These are phyloP conservation scores for Monilinia vaccinii-corymbosi DNA, from an alignment of 2,329 filamentous ascomycete species.

Conservation along the genomic window DNA sequence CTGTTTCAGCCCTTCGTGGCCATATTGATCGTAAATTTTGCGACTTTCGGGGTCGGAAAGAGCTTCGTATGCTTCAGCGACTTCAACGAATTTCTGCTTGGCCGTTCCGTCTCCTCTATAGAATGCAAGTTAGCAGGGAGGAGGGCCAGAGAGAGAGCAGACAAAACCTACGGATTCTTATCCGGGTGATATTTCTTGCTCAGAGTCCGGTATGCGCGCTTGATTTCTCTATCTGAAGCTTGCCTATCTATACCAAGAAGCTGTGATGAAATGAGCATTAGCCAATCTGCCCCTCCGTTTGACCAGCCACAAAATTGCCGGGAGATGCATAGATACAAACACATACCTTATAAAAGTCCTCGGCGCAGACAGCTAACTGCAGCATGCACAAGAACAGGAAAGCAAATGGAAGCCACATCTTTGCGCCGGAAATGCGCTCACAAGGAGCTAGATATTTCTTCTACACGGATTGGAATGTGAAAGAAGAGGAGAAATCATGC, in stretches of 20 bases:
- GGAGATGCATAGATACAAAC: not conserved
- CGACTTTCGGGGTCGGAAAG: slow-evolving; percentile 72
- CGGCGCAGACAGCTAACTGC: slow-evolving; percentile 46
- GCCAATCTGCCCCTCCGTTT: not conserved
- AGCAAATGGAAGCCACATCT: slow-evolving; percentile 43
- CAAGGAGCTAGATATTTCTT: slow-evolving; percentile 7
- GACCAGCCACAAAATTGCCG: not conserved
- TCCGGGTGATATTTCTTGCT: slow-evolving; percentile 97
- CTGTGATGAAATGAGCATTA: slow-evolving; percentile 34
- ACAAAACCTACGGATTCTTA: slow-evolving; percentile 75
- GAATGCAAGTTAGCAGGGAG: not conserved
- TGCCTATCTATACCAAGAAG: slow-evolving; percentile 71
- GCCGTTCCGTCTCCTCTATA: slow-evolving; percentile 66
- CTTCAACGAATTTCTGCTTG: slow-evolving; percentile 83
- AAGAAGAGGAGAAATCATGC: not conserved
- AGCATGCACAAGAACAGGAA: slow-evolving; percentile 45
- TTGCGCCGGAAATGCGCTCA: slow-evolving; percentile 21
- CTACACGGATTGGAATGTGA: not conserved
- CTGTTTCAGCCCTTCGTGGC: slow-evolving; percentile 82
- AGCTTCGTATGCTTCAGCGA: slow-evolving; percentile 92
- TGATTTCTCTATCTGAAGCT: slow-evolving; percentile 80
- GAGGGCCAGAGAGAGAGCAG: not conserved
- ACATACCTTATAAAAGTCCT: slow-evolving; percentile 72
- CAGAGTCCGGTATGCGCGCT: slow-evolving; percentile 81
- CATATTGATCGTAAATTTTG: slow-evolving; percentile 88